Conservation (phyloP, 2,329 filamentous ascomycete genomes). For the Fusarium sp. region DNA sequence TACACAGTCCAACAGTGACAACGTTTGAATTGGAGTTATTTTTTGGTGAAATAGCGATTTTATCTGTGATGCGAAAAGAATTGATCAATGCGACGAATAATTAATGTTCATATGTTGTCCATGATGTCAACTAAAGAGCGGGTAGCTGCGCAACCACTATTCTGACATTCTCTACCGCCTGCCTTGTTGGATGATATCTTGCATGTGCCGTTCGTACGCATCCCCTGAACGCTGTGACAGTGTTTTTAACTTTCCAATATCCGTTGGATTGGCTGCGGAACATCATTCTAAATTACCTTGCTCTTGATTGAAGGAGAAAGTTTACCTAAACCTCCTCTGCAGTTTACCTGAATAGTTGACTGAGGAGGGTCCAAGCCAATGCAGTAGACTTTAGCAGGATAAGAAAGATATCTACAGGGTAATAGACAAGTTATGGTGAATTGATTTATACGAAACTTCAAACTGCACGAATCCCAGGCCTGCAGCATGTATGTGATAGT, state of each 20-base stretch:
- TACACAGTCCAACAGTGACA: neutral
- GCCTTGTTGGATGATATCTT: neutral
- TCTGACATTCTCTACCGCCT: constrained; percentile 48
- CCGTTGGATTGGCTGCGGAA: too few species aligned
- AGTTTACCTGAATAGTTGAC: neutral
- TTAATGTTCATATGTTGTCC: constrained; percentile 14
- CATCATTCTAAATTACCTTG: too few species aligned
- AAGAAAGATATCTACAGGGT: neutral
- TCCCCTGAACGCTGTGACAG: neutral
- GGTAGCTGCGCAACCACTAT: constrained; percentile 35
- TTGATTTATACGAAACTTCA: neutral
- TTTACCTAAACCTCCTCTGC: too few species aligned
- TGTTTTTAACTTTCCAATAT: too few species aligned
- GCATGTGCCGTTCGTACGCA: neutral
- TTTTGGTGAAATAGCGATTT: neutral
- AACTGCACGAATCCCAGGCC: neutral
- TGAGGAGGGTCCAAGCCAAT: neutral
- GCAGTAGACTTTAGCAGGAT: neutral
- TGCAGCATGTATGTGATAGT: neutral
- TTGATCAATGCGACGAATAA: constrained; percentile 1
- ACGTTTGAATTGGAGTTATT: fast-evolving
- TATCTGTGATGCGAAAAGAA: neutral
- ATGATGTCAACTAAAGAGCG: constrained; percentile 40
- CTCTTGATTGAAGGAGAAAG: too few species aligned
- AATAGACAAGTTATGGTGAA: neutral